phyloP scores from a whole-genome alignment of 768 basidiomycete species.

The Suillus ampliporus region DNA sequence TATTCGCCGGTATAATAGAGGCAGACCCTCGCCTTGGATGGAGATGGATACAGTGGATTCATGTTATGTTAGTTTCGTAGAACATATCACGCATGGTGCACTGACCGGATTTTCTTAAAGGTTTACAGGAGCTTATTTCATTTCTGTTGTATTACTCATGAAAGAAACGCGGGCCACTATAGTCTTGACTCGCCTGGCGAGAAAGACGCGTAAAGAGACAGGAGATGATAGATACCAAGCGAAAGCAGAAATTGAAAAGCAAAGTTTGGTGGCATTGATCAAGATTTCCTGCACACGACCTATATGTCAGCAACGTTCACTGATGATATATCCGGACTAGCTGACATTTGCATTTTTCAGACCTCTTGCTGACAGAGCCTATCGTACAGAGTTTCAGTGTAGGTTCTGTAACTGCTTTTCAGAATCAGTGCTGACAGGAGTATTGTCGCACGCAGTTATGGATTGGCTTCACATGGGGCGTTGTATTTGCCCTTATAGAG shows the following conservation, averaged over 20 bases:
- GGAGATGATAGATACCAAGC: constrained; percentile 68
- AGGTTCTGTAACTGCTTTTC: constrained; percentile 2
- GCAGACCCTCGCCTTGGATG: constrained; percentile 59
- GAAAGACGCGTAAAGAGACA: constrained; percentile 63
- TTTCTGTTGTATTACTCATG: constrained; percentile 58
- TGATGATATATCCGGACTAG: background rate
- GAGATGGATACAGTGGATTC: constrained; percentile 84
- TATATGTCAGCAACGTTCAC: constrained; percentile 52
- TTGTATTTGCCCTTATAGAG: constrained; percentile 67
- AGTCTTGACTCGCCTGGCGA: constrained; percentile 66
- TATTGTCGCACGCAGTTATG: constrained; percentile 49
- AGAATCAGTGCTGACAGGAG: background rate
- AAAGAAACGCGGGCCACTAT: constrained; percentile 74
- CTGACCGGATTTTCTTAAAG: constrained; percentile 37
- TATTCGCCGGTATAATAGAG: constrained; percentile 67
- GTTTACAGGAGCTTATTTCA: constrained; percentile 51
- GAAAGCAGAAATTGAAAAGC: constrained; percentile 65
- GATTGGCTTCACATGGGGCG: constrained; percentile 74
- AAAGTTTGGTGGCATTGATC: constrained; percentile 58
- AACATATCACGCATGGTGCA: background rate
- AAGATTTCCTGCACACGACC: constrained; percentile 71
- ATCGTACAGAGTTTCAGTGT: constrained; percentile 74
- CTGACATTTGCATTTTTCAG: constrained; percentile 6
- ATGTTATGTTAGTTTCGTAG: constrained; percentile 51
- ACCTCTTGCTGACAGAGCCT: constrained; percentile 50